Evolutionary conservation across 345 rosid species (phyloP).

Genomic region (Moricandia moricandioides): DNA sequence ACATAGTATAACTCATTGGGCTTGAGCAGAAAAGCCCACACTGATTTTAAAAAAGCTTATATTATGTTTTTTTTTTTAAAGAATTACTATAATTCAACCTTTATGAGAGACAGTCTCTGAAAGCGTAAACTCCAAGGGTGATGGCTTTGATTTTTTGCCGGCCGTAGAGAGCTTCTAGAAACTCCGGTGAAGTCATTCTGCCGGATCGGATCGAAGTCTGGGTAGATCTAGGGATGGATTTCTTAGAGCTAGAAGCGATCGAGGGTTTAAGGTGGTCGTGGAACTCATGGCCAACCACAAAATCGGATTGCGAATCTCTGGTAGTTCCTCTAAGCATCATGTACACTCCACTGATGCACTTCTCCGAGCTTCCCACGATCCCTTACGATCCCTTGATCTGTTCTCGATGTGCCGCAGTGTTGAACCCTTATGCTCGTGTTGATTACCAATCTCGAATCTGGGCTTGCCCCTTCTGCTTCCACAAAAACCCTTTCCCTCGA

Average conservation of each 20-base stretch:
- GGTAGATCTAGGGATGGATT: constrained; percentile 60
- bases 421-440: constrained; percentile 90
- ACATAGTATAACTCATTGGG: too few relatives aligned
- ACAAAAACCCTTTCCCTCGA: constrained; percentile 62
- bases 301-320: constrained; percentile 58
- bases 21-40: too few relatives aligned
- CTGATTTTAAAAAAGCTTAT: too few relatives aligned
- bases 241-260: constrained; percentile 78
- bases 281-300: constrained; percentile 91
- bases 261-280: constrained; percentile 95
- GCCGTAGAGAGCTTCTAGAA: background rate
- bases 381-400: constrained; percentile 80
- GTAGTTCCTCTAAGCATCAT: constrained; percentile 73
- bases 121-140: constrained; percentile 15
- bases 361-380: constrained; percentile 82
- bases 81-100: background rate
- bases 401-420: constrained; percentile 60
- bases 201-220: background rate
- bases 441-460: constrained; percentile 86
- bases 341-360: constrained; percentile 77
- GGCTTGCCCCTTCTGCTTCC: constrained; percentile 81
- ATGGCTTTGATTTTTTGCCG: constrained; percentile 2
- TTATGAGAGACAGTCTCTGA: constrained; percentile 5
- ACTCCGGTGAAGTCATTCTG: constrained; percentile 5
- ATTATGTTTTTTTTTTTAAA: too few relatives aligned